phyloP scores from a whole-genome alignment of 257 asterid genomes.

The Craterostigma plantagineum region DNA sequence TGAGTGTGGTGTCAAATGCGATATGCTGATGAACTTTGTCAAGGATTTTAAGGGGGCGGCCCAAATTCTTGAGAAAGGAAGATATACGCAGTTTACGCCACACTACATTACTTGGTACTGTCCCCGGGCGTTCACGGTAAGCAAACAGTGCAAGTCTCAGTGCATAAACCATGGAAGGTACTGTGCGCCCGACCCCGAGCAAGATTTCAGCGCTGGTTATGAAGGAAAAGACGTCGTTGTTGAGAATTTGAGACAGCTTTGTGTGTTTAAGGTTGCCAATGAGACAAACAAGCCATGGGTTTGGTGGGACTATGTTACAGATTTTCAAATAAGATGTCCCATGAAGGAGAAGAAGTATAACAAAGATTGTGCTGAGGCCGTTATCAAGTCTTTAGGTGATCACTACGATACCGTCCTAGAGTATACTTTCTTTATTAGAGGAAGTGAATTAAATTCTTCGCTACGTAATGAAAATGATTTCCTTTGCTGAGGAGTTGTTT shows the following conservation, averaged over 20 bases:
- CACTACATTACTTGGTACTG: constrained; percentile 98
- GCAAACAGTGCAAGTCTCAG: constrained; percentile 96
- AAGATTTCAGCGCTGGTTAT: constrained; percentile 77
- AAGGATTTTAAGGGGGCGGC: constrained; percentile 92
- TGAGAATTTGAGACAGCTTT: constrained; percentile 85
- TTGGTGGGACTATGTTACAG: constrained; percentile 98
- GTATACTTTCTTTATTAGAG: background rate
- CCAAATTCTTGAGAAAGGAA: constrained; percentile 84
- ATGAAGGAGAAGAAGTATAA: constrained; percentile 94
- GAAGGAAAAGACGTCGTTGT: constrained; percentile 84
- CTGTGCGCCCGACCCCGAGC: constrained; percentile 98
- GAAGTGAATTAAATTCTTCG: too few relatives aligned
- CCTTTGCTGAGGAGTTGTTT: background rate
- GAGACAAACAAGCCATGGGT: constrained; percentile 79
- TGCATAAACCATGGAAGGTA: constrained; percentile 90
- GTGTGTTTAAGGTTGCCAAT: constrained; percentile 72
- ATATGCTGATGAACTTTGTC: constrained; percentile 76
- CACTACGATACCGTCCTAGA: background rate
- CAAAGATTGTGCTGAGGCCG: constrained; percentile 64
- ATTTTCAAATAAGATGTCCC: constrained; percentile 94
- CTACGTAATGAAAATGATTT: background rate
- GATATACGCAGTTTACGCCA: constrained; percentile 85
- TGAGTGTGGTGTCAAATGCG: constrained; percentile 84
- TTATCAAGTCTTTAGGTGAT: constrained; percentile 49
- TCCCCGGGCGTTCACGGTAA: constrained; percentile 76